These are phyloP conservation scores for Physcomitrellopsis africana DNA, from an alignment of 225 moss, liverwort and hornwort species.

Conservation along the genomic window DNA sequence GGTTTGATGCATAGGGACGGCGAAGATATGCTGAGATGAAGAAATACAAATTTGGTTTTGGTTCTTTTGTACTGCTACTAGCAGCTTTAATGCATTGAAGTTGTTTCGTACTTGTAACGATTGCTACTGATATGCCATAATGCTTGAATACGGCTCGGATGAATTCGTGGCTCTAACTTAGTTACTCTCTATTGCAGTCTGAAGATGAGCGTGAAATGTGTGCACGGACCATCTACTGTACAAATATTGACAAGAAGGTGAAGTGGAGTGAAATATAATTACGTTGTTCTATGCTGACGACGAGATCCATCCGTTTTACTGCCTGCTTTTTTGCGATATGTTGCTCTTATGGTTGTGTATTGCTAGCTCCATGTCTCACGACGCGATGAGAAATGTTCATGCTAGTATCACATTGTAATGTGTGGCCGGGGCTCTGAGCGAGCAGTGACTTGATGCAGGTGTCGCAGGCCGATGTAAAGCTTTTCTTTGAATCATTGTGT, in stretches of 20 bases:
- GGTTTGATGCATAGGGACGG: no score
- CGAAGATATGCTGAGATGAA: no score
- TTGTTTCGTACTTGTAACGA: background rate
- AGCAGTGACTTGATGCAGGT: slow-evolving; percentile 86
- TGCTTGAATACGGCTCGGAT: background rate
- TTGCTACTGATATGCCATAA: background rate
- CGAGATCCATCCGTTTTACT: background rate
- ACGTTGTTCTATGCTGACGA: slow-evolving; percentile 4
- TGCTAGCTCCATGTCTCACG: background rate
- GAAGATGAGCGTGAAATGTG: slow-evolving; percentile 99
- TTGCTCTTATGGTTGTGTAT: background rate
- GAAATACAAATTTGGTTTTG: no score
- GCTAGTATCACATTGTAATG: background rate
- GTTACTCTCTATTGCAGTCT: slow-evolving; percentile 56
- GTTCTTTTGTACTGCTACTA: no score
- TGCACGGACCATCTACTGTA: slow-evolving; percentile 97
- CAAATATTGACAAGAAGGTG: slow-evolving; percentile 99
- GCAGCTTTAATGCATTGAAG: no score
- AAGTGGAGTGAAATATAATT: slow-evolving; percentile 64
- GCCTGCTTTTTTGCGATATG: background rate
- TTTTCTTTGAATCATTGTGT: slow-evolving; percentile 96
- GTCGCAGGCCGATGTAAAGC: slow-evolving; percentile 99
- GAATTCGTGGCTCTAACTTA: background rate
- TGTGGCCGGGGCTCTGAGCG: slow-evolving; percentile 54
- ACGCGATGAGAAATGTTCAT: background rate